Evolutionary conservation across 2,329 filamentous ascomycete species (phyloP).

Genomic region (Apiospora phragmitis): DNA sequence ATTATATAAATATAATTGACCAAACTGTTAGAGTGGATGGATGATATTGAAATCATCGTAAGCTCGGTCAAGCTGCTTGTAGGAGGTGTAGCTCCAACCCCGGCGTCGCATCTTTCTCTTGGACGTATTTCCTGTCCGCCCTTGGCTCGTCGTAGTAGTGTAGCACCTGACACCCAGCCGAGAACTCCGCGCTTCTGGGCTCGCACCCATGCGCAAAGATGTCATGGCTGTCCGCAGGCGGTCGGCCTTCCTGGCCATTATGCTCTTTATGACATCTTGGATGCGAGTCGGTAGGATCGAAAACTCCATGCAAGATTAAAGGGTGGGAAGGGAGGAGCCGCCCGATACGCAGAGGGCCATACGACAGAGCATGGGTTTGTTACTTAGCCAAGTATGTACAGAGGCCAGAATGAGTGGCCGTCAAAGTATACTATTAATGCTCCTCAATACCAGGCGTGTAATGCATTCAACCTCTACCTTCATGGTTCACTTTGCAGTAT

Average conservation of each 20-base stretch:
- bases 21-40: neutral
- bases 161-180: neutral
- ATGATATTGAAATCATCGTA: neutral
- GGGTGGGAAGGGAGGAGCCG: neutral
- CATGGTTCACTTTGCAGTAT: neutral
- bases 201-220: neutral
- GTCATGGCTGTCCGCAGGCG: neutral
- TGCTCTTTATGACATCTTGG: neutral
- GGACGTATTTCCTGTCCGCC: neutral
- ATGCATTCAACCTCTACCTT: too few relatives aligned
- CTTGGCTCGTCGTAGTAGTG: neutral
- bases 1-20: neutral
- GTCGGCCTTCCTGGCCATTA: neutral
- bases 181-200: neutral
- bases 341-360: neutral
- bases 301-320: neutral
- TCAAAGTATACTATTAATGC: neutral
- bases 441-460: neutral
- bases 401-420: neutral
- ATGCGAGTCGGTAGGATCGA: neutral
- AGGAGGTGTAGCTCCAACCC: neutral
- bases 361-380: neutral
- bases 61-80: neutral
- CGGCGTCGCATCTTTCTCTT: neutral
- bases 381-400: neutral